Percentiles rank a stretch among this genome's conserved stretches.
Evolutionary conservation across 768 basidiomycete species (phyloP).

Genomic region (Plicaturopsis crispa): DNA sequence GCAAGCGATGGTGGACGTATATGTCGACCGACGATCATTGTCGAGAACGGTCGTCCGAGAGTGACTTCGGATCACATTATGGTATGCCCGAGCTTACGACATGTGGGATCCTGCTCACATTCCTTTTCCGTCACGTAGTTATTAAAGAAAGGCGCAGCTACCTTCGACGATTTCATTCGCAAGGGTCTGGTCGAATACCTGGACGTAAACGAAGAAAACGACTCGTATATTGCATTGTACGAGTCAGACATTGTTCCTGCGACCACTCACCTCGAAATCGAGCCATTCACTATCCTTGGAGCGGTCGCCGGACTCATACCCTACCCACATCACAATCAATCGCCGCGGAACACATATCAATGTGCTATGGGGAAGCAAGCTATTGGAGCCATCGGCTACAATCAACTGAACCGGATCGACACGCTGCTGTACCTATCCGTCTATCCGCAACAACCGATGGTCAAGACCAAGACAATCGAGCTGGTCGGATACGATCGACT

Average conservation of each 20-base stretch:
- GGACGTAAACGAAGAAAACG: conserved; percentile 99
- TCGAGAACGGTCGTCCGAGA: conserved; percentile 70
- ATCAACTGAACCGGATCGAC: conserved; percentile 96
- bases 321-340: conserved; percentile 99
- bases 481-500: conserved; percentile 93
- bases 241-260: conserved; percentile 74
- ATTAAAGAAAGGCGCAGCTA: conserved; percentile 69
- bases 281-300: conserved; percentile 95
- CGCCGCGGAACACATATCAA: conserved; percentile 98
- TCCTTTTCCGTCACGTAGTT: conserved; percentile 33
- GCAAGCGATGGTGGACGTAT: conserved; percentile 97
- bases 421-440: conserved; percentile 96
- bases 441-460: conserved; percentile 99
- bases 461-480: conserved; percentile 98
- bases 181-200: conserved; percentile 95
- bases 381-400: conserved; percentile 97
- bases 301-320: conserved; percentile 98
- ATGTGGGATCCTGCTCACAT: conserved; percentile 1
- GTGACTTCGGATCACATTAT: conserved; percentile 76
- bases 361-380: conserved; percentile 99
- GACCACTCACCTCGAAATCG: conserved; percentile 96
- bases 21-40: conserved; percentile 95
- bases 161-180: conserved; percentile 91
- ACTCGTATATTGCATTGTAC: conserved; percentile 92
- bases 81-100: conserved; percentile 33